Percentiles rank a stretch among this genome's conserved stretches.
phyloP scores from a whole-genome alignment of 768 basidiomycete genomes.

The Kwoniella sp. region DNA sequence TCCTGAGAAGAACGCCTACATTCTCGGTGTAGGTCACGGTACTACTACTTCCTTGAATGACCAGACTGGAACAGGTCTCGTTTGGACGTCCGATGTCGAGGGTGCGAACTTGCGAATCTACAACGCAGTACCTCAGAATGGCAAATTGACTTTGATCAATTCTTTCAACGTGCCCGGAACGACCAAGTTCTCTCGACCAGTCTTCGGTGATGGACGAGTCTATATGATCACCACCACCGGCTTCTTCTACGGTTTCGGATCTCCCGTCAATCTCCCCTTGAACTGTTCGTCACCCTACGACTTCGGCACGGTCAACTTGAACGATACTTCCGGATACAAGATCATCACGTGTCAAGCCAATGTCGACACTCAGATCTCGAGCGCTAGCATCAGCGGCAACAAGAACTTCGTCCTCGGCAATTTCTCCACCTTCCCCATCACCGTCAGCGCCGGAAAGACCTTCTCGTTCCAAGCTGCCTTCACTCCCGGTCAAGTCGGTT shows the following conservation, averaged over 20 bases:
- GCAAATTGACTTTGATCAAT: conserved; percentile 19
- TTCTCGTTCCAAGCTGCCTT: conserved; percentile 26
- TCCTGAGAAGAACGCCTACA: conserved; percentile 26
- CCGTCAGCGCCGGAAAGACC: conserved; percentile 5
- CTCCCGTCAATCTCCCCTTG: conserved; percentile 22
- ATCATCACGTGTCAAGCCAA: conserved; percentile 16
- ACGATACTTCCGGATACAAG: conserved; percentile 11
- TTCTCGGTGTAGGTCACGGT: conserved; percentile 21
- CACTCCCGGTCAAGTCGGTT: conserved; percentile 16
- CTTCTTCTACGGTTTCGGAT: conserved; percentile 23
- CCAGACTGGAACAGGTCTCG: conserved; percentile 20
- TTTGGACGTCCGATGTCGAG: conserved; percentile 20
- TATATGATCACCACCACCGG: conserved; percentile 17
- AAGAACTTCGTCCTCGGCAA: conserved; percentile 24
- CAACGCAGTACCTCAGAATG: conserved; percentile 20
- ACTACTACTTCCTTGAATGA: conserved; percentile 20
- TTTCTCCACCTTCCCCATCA: conserved; percentile 11
- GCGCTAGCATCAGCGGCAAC: conserved; percentile 19
- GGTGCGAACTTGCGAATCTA: conserved; percentile 18
- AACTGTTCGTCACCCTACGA: conserved; percentile 19
- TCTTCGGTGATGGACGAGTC: conserved; percentile 20
- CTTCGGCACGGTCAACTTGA: conserved; percentile 22
- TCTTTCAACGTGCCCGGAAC: conserved; percentile 21
- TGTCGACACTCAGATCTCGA: conserved; percentile 11
- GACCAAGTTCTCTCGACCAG: conserved; percentile 19